Base-by-base conservation (phyloP, 2,329 filamentous ascomycete species). In the Leptographium wingfieldii region DNA sequence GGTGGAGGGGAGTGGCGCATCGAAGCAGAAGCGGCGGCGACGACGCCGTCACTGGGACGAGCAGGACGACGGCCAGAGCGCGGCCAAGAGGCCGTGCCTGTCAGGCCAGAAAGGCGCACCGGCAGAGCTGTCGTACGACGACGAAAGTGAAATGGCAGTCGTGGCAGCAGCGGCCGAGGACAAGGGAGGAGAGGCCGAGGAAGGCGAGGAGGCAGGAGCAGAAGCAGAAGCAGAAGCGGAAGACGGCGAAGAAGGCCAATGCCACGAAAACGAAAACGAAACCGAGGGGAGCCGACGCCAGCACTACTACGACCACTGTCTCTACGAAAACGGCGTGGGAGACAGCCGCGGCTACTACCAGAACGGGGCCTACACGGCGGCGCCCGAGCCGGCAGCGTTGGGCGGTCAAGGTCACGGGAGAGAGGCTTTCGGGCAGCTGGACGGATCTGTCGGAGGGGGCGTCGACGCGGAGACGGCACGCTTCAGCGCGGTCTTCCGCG, bases 341-440 rank as follows among this genome's bases (percentile, higher is more conserved):
- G 81, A 86, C 66, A 74, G 77, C 27, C 73, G 80, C 59, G 87
- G 86, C 12, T 85, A 83, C 68, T 94, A 89, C 69, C 76, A 84
- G 19, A 88, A 95, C 65, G 91, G 90, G 56, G 87, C 89, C 46
- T 96, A 90, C 69, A 82, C 86, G 29, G 87, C 85, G 4, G 76
- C 79, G 3, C 78, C 82, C 0, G 73, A 77, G 14, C 67, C 12
- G 69, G 70, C 29, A 14, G 31, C 5, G 4, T 31, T 6, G 31
- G 35, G 12, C 14, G 14, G 22, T 22, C 22, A 22, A 22, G 22
- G 22, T 22, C 22, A 22, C 22, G 22, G 22, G 22, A 22, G 10
- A 31, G 46, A 40, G 38, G 38, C 38, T 22, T 22, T 22, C 5
- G 12, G 38, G 12, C 38, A 40, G 14, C 12, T 14, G 2, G 12